Percentiles rank a stretch among this genome's conserved stretches.
Evolutionary conservation across 176 grass and related monocot species (phyloP).

Genomic region (Pontederia crassipes): DNA sequence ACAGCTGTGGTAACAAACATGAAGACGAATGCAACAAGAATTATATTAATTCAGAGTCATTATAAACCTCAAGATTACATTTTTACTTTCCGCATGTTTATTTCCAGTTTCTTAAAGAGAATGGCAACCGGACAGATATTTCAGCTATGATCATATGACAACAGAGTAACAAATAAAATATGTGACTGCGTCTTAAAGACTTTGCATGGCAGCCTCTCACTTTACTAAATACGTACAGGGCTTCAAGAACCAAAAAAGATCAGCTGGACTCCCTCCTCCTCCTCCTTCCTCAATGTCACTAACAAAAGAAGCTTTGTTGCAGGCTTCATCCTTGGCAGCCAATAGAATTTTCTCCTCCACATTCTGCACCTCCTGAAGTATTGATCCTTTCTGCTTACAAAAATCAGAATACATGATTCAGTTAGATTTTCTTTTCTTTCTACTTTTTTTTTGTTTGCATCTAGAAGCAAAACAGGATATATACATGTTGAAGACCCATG

Average conservation of each 20-base stretch:
- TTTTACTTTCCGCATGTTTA: too few species aligned
- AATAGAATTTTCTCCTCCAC: slow-evolving; percentile 39
- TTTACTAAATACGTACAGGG: slow-evolving; percentile 71
- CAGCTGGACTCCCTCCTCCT: slow-evolving; percentile 43
- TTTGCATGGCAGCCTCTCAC: not conserved
- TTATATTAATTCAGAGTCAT: too few species aligned
- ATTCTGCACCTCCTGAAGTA: slow-evolving; percentile 55
- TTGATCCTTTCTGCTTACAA: slow-evolving; percentile 47
- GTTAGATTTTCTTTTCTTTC: not conserved
- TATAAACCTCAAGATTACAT: too few species aligned
- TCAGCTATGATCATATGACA: too few species aligned
- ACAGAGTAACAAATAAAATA: too few species aligned
- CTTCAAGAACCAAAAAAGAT: slow-evolving; percentile 98
- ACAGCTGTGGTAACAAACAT: too few species aligned
- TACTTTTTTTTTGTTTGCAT: not conserved
- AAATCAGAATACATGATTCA: slow-evolving; percentile 18
- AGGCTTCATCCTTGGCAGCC: slow-evolving; percentile 45
- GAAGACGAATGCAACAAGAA: too few species aligned
- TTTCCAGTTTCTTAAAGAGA: too few species aligned
- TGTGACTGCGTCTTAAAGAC: too few species aligned
- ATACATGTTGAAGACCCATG: too few species aligned
- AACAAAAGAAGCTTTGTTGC: slow-evolving; percentile 16
- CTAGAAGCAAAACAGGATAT: not conserved
- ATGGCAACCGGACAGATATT: too few species aligned
- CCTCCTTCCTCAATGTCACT: slow-evolving; percentile 40